Percentiles rank a stretch among this genome's conserved stretches.
These are phyloP conservation scores for Gracilaria caudata DNA, from an alignment of 23 red algal genomes.

Conservation along the genomic window DNA sequence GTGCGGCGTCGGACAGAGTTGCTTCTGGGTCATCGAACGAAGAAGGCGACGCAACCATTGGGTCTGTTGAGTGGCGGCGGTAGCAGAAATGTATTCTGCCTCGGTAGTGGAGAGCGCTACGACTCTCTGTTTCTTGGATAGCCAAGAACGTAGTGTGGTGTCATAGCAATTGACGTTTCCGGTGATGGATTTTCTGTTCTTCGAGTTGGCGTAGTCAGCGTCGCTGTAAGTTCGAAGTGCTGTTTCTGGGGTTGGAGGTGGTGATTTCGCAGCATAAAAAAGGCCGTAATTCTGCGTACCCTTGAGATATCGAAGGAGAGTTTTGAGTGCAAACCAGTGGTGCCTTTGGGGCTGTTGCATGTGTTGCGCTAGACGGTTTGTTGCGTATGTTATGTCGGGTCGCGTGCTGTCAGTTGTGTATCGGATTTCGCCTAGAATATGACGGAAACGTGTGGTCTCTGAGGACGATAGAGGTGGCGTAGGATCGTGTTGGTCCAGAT, in stretches of 20 bases:
- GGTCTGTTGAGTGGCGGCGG: too few relatives aligned
- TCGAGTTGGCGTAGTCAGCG: not conserved
- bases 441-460: not conserved
- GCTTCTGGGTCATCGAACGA: too few relatives aligned
- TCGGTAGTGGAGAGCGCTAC: too few relatives aligned
- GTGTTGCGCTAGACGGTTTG: not conserved
- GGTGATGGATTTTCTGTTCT: not conserved
- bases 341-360: not conserved
- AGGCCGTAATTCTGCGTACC: not conserved
- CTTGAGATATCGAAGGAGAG: not conserved
- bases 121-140: too few relatives aligned
- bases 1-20: too few relatives aligned
- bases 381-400: not conserved
- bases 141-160: too few relatives aligned
- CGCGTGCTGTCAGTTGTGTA: not conserved
- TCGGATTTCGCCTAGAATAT: not conserved
- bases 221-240: not conserved
- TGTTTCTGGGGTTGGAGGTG: not conserved
- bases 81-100: too few relatives aligned
- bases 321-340: not conserved
- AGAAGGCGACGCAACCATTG: too few relatives aligned
- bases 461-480: not conserved
- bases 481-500: not conserved
- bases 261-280: not conserved
- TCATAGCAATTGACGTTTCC: too few relatives aligned